Base-by-base conservation (phyloP, 441 rosid genomes). In the Adansonia grandidieri region DNA sequence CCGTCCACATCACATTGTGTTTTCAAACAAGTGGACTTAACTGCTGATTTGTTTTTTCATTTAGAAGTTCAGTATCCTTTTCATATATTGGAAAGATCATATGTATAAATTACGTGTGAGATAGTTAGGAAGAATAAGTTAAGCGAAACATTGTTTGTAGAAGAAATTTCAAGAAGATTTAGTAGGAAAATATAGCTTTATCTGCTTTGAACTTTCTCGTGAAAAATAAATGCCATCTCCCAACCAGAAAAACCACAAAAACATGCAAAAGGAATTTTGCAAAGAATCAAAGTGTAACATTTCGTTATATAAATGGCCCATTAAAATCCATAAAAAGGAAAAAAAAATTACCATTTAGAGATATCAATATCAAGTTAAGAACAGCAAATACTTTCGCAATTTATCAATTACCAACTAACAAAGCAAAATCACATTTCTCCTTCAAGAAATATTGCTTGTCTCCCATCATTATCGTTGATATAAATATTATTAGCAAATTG, bases 1-100 rank as follows among this genome's bases (percentile, higher is more conserved):
- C 4, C 9, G 44, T 40, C 44, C 6, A 40, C 44, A 40, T 40
- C 37, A 32, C 37, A 32, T 1, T 2, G 1, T 32, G 37, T 32
- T 22, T 60, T 60, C 64, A 20, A 60, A n/a, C 71, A 66, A 40
- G 71, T 66, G 50, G 71, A 7, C 28, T 66, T 51, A 42, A 17
- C 53, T 17, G 51, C 71, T 66, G 28, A 17, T 66, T 66, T 44
- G 51, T 40, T 5, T 48, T 48, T 48, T 48, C 54, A 50, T 40
- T 50, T 50, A 32, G 2, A 32, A 32, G 2, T 2, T 32, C 37
- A 32, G 37, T 32, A 32, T 32, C 37, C 3, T 32, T 32, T 32
- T 32, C 37, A 32, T 32, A 32, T 17, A 53, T 15, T 53, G 15
- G 60, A 56, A 3, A 6, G 1, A n/a, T 6, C 22, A 56, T 32